These are phyloP conservation scores for Dioscorea alata DNA, from an alignment of 106 monocot genomes.

Conservation along the genomic window DNA sequence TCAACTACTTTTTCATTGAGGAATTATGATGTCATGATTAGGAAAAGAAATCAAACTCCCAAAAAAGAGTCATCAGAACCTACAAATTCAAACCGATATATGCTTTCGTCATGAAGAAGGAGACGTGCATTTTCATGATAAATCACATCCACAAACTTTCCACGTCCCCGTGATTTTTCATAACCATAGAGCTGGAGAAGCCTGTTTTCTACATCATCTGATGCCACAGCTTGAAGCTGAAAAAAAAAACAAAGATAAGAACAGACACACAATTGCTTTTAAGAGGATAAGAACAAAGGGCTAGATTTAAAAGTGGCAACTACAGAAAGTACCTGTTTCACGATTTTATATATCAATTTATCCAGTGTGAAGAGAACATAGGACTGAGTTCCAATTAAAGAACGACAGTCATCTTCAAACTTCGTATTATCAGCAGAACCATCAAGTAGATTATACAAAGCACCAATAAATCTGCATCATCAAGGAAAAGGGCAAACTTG, in stretches of 20 bases:
- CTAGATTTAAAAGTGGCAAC: too few species aligned
- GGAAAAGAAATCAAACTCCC: background rate
- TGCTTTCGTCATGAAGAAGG: constrained; percentile 79
- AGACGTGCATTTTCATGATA: constrained; percentile 91
- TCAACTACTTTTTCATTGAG: background rate
- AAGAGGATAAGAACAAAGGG: background rate
- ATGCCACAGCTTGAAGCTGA: constrained; percentile 84
- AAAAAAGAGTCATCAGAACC: constrained; percentile 12
- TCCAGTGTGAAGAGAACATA: constrained; percentile 95
- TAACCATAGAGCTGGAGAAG: constrained; percentile 77
- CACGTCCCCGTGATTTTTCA: constrained; percentile 67
- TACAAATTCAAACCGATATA: constrained; percentile 92
- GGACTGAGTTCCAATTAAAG: constrained; percentile 85
- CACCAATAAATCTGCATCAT: constrained; percentile 63
- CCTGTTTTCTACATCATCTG: constrained; percentile 79
- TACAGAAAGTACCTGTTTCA: constrained; percentile 64
- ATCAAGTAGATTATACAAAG: constrained; percentile 73
- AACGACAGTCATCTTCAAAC: constrained; percentile 91
- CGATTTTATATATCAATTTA: constrained; percentile 91
- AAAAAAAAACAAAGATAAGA: constrained; percentile 3
- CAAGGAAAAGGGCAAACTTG: background rate
- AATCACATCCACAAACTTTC: constrained; percentile 57
- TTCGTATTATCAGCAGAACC: constrained; percentile 86
- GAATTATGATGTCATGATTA: background rate
- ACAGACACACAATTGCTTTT: background rate